Base-by-base conservation (phyloP, 2,329 filamentous ascomycete species). In the Chaetomiaceae sp. region DNA sequence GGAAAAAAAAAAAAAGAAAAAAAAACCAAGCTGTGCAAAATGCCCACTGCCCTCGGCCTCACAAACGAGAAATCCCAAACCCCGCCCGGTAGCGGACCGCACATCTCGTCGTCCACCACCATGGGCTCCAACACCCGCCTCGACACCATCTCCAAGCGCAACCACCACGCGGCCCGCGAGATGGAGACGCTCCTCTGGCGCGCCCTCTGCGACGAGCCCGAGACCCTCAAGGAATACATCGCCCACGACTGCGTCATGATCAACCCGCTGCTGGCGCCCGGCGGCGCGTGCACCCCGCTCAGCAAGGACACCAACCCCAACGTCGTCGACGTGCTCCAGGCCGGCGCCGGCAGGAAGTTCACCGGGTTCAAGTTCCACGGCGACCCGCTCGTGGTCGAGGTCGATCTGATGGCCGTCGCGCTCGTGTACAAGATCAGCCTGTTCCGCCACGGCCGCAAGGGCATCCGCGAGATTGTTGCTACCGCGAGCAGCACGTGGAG, bases 111-210 rank as follows among this genome's bases (percentile, higher is more conserved):
- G 23, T 62, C 56, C 38, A 56, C 54, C 44, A 64, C 54, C 41
- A 61, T 63, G 47, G 63, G 62, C 54, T 60, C 60, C 56, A 65
- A 64, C 56, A 50, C 58, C 37, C 66, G 66, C 13, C 65, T 67
- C 59, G 62, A 67, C 65, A 71, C 68, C 52, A 71, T 71, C 62
- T 62, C 63, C 38, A 67, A 68, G 62, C 68, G 69, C 58, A 71
- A 71, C 67, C 63, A 67, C 59, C 63, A 64, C 10, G 62, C 67
- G 45, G 69, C 68, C 18, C 61, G 64, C 36, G 68, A 70, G 59
- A 66, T 68, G 60, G 69, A 71, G 62, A 69, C 67, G 6, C 63
- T 70, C 5, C 62, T 71, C 42, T 71, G 69, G 69, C 67, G 69
- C 36, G 66, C 69, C 20, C 61, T 71, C 25, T 67, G 65, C 65